phyloP scores from a whole-genome alignment of 2,329 filamentous ascomycete species.

The Huntiella moniliformis region DNA sequence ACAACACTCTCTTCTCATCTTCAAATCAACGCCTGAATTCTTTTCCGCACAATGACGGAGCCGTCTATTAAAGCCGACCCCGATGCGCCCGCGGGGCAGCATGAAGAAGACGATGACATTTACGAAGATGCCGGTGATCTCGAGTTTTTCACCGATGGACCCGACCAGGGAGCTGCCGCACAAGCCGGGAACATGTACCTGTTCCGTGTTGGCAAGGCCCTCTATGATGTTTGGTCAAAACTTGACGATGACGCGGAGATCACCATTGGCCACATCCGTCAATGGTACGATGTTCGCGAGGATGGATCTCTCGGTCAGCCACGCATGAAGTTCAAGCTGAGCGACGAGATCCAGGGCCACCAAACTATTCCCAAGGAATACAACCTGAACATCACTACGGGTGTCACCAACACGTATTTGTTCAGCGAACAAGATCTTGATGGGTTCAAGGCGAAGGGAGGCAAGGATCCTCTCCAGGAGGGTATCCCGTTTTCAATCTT shows the following conservation, averaged over 20 bases:
- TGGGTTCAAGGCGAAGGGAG: constrained; percentile 46
- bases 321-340: constrained; percentile 47
- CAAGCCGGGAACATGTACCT: constrained; percentile 40
- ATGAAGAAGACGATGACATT: constrained; percentile 46
- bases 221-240: constrained; percentile 60
- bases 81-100: constrained; percentile 18
- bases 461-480: constrained; percentile 35
- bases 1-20: too few species aligned
- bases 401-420: constrained; percentile 66
- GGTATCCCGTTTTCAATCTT: constrained; percentile 40
- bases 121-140: constrained; percentile 42
- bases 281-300: constrained; percentile 31
- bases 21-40: too few species aligned
- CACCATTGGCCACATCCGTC: constrained; percentile 55
- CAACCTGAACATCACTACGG: constrained; percentile 48
- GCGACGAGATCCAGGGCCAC: constrained; percentile 45
- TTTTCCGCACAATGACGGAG: constrained; percentile 6
- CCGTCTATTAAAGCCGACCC: constrained; percentile 29
- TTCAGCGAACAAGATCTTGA: constrained; percentile 53
- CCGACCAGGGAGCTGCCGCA: constrained; percentile 17
- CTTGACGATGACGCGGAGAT: constrained; percentile 69
- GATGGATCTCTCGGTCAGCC: constrained; percentile 15
- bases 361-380: constrained; percentile 74
- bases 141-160: constrained; percentile 29
- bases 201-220: constrained; percentile 56